These are phyloP conservation scores for Trichomonas gallinae DNA, from an alignment of 208 protist species.

Conservation along the genomic window DNA sequence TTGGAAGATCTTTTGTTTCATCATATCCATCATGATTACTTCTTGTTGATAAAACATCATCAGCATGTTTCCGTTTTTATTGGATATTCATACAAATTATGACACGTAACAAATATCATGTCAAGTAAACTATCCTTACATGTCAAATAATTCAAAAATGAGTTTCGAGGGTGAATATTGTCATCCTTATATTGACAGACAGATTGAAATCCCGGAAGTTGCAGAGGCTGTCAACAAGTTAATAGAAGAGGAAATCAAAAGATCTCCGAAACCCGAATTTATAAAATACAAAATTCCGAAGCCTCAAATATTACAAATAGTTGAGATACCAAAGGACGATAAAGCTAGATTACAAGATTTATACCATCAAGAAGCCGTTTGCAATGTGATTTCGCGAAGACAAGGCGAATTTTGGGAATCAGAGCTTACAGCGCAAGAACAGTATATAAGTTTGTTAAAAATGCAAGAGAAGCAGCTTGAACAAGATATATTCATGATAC, in stretches of 20 bases:
- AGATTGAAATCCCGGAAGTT: neutral
- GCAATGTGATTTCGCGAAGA: neutral
- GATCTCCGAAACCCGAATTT: neutral
- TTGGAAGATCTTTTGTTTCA: too few relatives aligned
- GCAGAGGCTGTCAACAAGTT: neutral
- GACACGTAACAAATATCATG: too few relatives aligned
- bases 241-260: neutral
- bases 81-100: too few relatives aligned
- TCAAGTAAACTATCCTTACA: too few relatives aligned
- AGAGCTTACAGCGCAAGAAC: neutral
- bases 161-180: neutral
- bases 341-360: neutral
- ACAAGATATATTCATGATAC: neutral
- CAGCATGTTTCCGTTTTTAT: too few relatives aligned
- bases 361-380: neutral
- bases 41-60: too few relatives aligned
- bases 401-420: neutral
- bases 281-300: neutral
- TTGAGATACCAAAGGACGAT: neutral
- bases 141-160: too few relatives aligned
- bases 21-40: too few relatives aligned
- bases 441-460: neutral
- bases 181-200: neutral
- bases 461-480: neutral
- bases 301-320: neutral